A percentile compares a stretch with the other conserved stretches of the same genome.
phyloP scores from a whole-genome alignment of 176 grass and related monocot genomes.

The Tillandsia leiboldiana region DNA sequence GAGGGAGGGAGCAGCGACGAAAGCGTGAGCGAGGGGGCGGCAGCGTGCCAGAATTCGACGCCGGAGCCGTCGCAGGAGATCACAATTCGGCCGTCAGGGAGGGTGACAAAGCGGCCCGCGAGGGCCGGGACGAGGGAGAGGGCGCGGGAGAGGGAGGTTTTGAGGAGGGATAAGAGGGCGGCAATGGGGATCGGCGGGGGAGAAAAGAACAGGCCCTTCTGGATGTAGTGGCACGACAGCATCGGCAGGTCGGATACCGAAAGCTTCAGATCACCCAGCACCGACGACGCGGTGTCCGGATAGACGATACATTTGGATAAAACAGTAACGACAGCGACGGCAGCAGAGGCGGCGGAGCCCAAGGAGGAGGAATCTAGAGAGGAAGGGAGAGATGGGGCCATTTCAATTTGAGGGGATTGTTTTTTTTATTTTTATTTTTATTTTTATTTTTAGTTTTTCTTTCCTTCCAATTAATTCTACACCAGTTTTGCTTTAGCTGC shows the following conservation, averaged over 20 bases:
- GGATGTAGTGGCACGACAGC: slow-evolving; percentile 99
- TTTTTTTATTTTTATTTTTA: not conserved
- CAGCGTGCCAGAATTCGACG: slow-evolving; percentile 59
- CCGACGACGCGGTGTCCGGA: slow-evolving; percentile 40
- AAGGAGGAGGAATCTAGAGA: not conserved
- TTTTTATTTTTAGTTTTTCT: not conserved
- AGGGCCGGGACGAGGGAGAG: slow-evolving; percentile 52
- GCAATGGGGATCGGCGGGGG: slow-evolving; percentile 43
- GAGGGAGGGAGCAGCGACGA: slow-evolving; percentile 37
- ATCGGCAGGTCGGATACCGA: slow-evolving; percentile 96
- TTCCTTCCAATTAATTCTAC: not conserved
- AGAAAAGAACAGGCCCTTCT: slow-evolving; percentile 90
- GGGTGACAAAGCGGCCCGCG: slow-evolving; percentile 64
- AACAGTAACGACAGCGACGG: slow-evolving; percentile 29
- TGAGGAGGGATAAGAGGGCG: slow-evolving; percentile 44
- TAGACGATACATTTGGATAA: slow-evolving; percentile 49
- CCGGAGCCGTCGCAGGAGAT: slow-evolving; percentile 76
- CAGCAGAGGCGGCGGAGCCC: not conserved
- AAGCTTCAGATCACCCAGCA: slow-evolving; percentile 48
- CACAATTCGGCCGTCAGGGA: slow-evolving; percentile 49
- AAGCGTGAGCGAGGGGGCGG: slow-evolving; percentile 34
- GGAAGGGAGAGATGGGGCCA: not conserved
- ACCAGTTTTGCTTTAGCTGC: not conserved
- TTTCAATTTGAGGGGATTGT: not conserved
- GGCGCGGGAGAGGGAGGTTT: slow-evolving; percentile 49